These are phyloP conservation scores for Silene conica DNA, from an alignment of 148 eudicot genomes.

Conservation along the genomic window DNA sequence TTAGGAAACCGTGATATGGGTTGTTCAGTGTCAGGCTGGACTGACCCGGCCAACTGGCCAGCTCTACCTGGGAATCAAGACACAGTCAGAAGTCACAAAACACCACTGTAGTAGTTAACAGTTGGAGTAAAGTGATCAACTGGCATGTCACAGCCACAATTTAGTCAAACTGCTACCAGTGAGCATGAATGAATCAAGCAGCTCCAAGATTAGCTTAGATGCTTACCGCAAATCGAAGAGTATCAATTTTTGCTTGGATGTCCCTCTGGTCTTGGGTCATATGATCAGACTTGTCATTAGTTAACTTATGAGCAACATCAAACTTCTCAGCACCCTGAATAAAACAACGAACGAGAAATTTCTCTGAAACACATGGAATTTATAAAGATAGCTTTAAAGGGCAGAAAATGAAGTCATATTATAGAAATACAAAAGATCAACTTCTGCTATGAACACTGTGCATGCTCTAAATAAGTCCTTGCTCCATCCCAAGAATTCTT, in stretches of 20 bases:
- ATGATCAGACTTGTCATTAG: constrained; percentile 25
- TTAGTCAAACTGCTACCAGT: background rate
- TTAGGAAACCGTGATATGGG: background rate
- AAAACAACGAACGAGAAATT: constrained; percentile 1
- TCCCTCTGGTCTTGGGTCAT: constrained; percentile 33
- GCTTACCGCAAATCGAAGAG: constrained; percentile 82
- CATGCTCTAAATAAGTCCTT: background rate
- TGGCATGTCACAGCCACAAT: background rate
- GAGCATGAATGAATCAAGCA: background rate
- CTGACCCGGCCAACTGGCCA: background rate
- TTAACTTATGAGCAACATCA: constrained; percentile 16
- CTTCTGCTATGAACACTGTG: background rate
- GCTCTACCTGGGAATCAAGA: background rate
- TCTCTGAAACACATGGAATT: background rate
- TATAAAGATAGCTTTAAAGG: background rate
- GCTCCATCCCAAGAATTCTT: background rate
- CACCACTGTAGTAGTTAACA: background rate
- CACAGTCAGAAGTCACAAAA: background rate
- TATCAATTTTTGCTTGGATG: constrained; percentile 26
- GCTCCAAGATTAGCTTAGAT: constrained; percentile 2
- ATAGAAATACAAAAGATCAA: background rate
- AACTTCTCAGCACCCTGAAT: constrained; percentile 30
- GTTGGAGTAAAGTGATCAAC: background rate
- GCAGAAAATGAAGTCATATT: background rate
- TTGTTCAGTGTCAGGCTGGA: background rate